phyloP scores from a whole-genome alignment of 306 rosid species.

The Styphnolobium japonicum region DNA sequence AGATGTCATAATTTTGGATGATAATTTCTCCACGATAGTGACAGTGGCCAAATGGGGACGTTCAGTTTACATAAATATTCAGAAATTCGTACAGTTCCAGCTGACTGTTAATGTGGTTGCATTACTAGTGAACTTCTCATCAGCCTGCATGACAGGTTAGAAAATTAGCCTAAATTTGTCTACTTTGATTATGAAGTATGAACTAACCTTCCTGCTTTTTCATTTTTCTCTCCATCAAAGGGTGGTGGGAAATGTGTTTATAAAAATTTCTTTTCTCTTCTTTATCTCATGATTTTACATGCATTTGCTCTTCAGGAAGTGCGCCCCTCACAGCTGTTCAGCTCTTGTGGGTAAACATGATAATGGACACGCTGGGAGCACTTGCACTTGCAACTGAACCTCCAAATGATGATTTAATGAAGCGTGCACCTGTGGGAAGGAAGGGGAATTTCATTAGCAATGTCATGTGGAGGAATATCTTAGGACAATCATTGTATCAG shows the following conservation, averaged over 20 bases:
- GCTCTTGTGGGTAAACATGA: constrained; percentile 97
- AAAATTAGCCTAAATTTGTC: constrained; percentile 1
- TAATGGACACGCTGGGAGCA: constrained; percentile 96
- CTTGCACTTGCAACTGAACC: constrained; percentile 99
- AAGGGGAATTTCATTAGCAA: constrained; percentile 80
- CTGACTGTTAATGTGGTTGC: constrained; percentile 94
- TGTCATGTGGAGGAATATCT: constrained; percentile 95
- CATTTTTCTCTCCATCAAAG: not conserved
- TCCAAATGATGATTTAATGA: constrained; percentile 87
- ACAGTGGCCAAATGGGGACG: constrained; percentile 98
- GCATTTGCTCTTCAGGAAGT: constrained; percentile 52
- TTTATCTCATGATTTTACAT: constrained; percentile 17
- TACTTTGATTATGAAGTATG: not conserved
- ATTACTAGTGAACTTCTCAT: constrained; percentile 81
- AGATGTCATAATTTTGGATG: constrained; percentile 91
- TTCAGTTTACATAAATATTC: constrained; percentile 89
- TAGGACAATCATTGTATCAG: constrained; percentile 87
- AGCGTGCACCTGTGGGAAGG: constrained; percentile 82
- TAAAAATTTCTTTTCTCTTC: not conserved
- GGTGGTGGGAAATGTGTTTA: not conserved
- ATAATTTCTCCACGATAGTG: constrained; percentile 93
- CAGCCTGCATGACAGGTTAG: constrained; percentile 87
- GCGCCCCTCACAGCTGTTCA: constrained; percentile 99
- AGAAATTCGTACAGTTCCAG: constrained; percentile 95
- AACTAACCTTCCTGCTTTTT: not conserved